Evolutionary conservation across 2,329 filamentous ascomycete genomes (phyloP).

Genomic region (Botrytis tulipae): DNA sequence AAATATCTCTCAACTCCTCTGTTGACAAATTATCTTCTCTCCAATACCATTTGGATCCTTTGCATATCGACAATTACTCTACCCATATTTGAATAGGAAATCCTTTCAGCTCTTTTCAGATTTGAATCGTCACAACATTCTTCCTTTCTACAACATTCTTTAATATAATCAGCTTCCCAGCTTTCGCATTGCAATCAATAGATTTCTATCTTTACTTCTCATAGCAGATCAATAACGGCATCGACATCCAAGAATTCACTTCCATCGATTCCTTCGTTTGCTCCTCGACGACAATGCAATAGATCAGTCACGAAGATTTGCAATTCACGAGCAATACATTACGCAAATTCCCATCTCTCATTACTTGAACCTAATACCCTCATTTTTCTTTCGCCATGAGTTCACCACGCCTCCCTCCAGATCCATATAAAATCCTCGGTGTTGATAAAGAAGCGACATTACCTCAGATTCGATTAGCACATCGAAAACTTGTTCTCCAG

Average conservation of each 20-base stretch:
- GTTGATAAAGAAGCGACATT: constrained; percentile 69
- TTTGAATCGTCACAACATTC: constrained; percentile 1
- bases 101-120: background rate
- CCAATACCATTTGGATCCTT: background rate
- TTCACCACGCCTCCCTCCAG: constrained; percentile 40
- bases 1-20: constrained; percentile 1
- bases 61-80: background rate
- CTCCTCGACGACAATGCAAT: constrained; percentile 20
- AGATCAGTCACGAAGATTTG: constrained; percentile 11
- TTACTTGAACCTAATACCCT: background rate
- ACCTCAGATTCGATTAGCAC: constrained; percentile 71
- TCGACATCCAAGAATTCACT: background rate
- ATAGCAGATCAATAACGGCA: background rate
- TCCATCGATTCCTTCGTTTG: constrained; percentile 2
- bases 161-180: background rate
- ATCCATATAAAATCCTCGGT: constrained; percentile 78
- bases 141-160: constrained; percentile 10
- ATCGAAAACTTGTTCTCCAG: constrained; percentile 83
- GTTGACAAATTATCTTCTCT: background rate
- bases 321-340: constrained; percentile 20
- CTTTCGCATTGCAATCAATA: constrained; percentile 6
- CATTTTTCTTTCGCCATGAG: constrained; percentile 23
- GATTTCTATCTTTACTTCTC: constrained; percentile 8
- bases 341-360: constrained; percentile 1
- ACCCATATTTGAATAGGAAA: background rate